Conservation (phyloP, 2,329 filamentous ascomycete species). For the Phyllosticta paracitricarpa region DNA sequence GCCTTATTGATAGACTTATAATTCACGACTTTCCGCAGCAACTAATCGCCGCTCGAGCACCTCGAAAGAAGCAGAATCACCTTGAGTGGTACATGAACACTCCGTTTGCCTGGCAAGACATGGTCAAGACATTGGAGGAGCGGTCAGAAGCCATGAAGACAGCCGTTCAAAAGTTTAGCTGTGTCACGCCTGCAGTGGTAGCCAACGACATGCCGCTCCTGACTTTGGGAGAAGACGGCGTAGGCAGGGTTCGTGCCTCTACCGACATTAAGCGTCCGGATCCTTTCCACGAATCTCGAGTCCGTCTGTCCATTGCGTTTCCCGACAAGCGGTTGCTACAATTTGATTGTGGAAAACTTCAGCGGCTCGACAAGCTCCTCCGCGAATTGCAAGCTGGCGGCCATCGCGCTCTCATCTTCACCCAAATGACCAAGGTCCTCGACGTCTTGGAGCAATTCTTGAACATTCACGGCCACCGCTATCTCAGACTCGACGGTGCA, state of each 20-base stretch:
- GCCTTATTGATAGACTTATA: slow-evolving; percentile 64
- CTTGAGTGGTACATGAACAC: slow-evolving; percentile 66
- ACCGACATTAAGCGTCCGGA: slow-evolving; percentile 39
- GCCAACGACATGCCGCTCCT: slow-evolving; percentile 66
- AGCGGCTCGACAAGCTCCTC: slow-evolving; percentile 76
- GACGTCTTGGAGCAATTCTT: slow-evolving; percentile 96
- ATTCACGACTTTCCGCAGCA: slow-evolving; percentile 35
- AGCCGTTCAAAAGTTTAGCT: slow-evolving; percentile 78
- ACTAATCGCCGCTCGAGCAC: not conserved
- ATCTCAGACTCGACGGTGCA: slow-evolving; percentile 89
- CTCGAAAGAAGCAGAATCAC: slow-evolving; percentile 6
- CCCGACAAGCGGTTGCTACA: slow-evolving; percentile 93
- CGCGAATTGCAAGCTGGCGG: slow-evolving; percentile 80
- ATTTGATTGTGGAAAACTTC: slow-evolving; percentile 95
- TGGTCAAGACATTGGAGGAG: slow-evolving; percentile 66
- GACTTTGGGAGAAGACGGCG: slow-evolving; percentile 48
- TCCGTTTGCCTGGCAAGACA: slow-evolving; percentile 51
- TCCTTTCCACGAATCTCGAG: slow-evolving; percentile 87
- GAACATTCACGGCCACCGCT: slow-evolving; percentile 95
- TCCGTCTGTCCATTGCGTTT: slow-evolving; percentile 89
- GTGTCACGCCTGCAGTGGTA: slow-evolving; percentile 80
- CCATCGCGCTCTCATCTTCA: slow-evolving; percentile 94
- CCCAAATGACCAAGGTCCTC: slow-evolving; percentile 97
- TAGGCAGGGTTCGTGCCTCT: slow-evolving; percentile 48
- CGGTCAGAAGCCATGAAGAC: slow-evolving; percentile 64